These are phyloP conservation scores for Blastobotrys illinoisensis DNA, from an alignment of 1,139 yeast species.

Conservation along the genomic window DNA sequence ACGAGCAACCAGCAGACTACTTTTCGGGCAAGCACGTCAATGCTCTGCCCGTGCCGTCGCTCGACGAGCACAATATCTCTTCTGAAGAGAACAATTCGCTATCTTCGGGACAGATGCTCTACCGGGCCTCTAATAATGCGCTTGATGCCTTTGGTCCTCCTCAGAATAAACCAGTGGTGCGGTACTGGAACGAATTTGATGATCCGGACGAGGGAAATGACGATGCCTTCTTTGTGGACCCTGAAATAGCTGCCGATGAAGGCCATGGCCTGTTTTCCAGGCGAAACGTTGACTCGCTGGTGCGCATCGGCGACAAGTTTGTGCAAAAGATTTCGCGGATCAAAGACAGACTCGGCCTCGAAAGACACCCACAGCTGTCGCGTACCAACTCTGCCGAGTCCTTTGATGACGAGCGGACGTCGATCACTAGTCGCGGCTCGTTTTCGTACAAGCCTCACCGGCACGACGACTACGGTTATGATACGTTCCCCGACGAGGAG, in stretches of 20 bases:
- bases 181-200: slow-evolving; percentile 73
- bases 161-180: slow-evolving; percentile 34
- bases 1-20: neutral
- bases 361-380: slow-evolving; percentile 1
- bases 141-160: slow-evolving; percentile 8
- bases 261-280: slow-evolving; percentile 30
- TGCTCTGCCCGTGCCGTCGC: neutral
- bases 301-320: slow-evolving; percentile 22
- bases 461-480: slow-evolving; percentile 8
- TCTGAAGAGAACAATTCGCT: slow-evolving; percentile 8
- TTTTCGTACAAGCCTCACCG: slow-evolving; percentile 13
- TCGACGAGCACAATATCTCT: slow-evolving; percentile 3
- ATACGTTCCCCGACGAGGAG: slow-evolving; percentile 24
- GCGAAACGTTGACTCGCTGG: slow-evolving; percentile 33
- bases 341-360: slow-evolving; percentile 12
- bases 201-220: slow-evolving; percentile 49
- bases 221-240: slow-evolving; percentile 32
- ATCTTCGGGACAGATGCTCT: slow-evolving; percentile 4
- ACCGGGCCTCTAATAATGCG: neutral
- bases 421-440: slow-evolving; percentile 21
- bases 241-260: slow-evolving; percentile 27
- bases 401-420: slow-evolving; percentile 17
- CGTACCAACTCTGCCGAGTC: slow-evolving; percentile 1
- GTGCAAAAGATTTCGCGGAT: slow-evolving; percentile 16
- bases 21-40: neutral